These are phyloP conservation scores for Leptographium flavum DNA, from an alignment of 2,329 filamentous ascomycete species.

Conservation along the genomic window DNA sequence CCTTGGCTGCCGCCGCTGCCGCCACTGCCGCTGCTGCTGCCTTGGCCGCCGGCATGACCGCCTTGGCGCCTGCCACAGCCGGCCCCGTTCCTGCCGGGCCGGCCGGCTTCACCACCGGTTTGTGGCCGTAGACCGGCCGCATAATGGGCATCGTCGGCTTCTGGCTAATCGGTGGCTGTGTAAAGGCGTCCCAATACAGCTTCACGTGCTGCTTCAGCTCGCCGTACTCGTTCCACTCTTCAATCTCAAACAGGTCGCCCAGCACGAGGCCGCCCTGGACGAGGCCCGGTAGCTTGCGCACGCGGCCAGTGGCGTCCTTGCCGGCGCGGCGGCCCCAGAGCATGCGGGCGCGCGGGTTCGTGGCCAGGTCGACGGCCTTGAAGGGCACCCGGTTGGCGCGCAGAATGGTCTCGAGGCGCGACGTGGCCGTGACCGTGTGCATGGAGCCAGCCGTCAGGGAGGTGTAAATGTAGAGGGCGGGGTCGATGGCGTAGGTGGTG, in stretches of 20 bases:
- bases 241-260: constrained; percentile 81
- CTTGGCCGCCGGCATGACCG: constrained; percentile 2
- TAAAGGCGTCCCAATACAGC: constrained; percentile 49
- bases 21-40: constrained; percentile 11
- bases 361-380: constrained; percentile 80
- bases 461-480: constrained; percentile 84
- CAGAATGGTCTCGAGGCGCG: constrained; percentile 88
- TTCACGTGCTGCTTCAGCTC: constrained; percentile 79
- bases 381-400: constrained; percentile 91
- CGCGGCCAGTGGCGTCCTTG: constrained; percentile 46
- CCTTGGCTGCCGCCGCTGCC: constrained; percentile 9
- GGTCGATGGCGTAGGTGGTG: constrained; percentile 40
- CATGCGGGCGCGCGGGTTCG: constrained; percentile 75
- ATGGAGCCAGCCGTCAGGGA: constrained; percentile 91
- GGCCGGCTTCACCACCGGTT: not conserved
- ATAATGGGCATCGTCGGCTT: constrained; percentile 27
- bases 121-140: not conserved
- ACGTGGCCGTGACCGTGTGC: constrained; percentile 91
- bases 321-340: constrained; percentile 75
- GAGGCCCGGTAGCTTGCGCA: constrained; percentile 71
- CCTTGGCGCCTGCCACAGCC: no score
- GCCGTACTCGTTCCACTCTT: constrained; percentile 99
- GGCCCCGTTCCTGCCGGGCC: not conserved
- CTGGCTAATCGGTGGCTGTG: constrained; percentile 40
- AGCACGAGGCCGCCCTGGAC: constrained; percentile 78